A percentile compares a stretch with the other conserved stretches of the same genome.
These are phyloP conservation scores for Clarireedia monteithiana DNA, from an alignment of 2,329 filamentous ascomycete genomes.

Conservation along the genomic window DNA sequence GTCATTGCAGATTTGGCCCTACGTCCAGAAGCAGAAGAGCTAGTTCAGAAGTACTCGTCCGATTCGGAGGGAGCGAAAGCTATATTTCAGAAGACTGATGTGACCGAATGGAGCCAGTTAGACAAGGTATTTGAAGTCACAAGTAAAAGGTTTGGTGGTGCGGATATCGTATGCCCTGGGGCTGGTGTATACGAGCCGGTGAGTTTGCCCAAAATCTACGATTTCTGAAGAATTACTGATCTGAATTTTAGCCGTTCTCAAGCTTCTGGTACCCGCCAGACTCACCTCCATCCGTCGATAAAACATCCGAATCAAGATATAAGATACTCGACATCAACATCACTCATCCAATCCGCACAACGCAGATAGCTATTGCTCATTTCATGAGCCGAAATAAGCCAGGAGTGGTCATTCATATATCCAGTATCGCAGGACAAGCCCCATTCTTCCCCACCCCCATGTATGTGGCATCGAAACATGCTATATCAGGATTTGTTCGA, in stretches of 20 bases:
- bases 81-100: slow-evolving; percentile 37
- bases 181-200: slow-evolving; percentile 39
- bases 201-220: slow-evolving; percentile 18
- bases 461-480: slow-evolving; percentile 42
- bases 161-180: slow-evolving; percentile 35
- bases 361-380: slow-evolving; percentile 41
- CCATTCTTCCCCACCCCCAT: slow-evolving; percentile 34
- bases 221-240: background rate
- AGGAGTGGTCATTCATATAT: slow-evolving; percentile 37
- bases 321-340: slow-evolving; percentile 42
- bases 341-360: slow-evolving; percentile 43
- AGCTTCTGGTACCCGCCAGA: slow-evolving; percentile 44
- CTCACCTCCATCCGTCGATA: slow-evolving; percentile 34
- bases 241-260: slow-evolving; percentile 33
- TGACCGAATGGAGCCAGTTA: slow-evolving; percentile 34
- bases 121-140: slow-evolving; percentile 29
- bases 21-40: slow-evolving; percentile 34
- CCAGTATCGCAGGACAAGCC: slow-evolving; percentile 38
- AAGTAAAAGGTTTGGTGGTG: slow-evolving; percentile 28
- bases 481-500: slow-evolving; percentile 38
- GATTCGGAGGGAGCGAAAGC: slow-evolving; percentile 22
- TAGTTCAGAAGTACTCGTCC: slow-evolving; percentile 21
- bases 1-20: slow-evolving; percentile 38
- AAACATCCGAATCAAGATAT: slow-evolving; percentile 34
- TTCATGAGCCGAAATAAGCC: slow-evolving; percentile 32